Conservation (phyloP, 2,329 filamentous ascomycete genomes). For the Penicillium hesseltinei region DNA sequence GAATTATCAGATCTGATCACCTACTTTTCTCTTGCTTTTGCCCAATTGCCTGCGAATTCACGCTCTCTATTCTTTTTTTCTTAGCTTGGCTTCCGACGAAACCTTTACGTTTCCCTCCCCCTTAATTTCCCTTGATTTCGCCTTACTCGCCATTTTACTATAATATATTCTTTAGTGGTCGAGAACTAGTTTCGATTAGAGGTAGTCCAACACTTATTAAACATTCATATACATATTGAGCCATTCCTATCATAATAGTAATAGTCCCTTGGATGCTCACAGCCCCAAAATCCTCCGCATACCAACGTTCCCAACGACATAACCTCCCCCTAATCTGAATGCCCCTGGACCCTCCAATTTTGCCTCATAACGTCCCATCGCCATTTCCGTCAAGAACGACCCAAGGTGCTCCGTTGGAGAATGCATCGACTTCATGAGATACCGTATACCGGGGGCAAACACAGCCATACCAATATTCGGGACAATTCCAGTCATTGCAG, state of each 20-base stretch:
- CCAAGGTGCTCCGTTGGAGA: slow-evolving; percentile 51
- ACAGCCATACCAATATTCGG: slow-evolving; percentile 24
- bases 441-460: slow-evolving; percentile 20
- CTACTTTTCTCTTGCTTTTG: too few relatives aligned
- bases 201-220: background rate
- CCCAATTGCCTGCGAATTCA: too few relatives aligned
- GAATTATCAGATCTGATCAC: too few relatives aligned
- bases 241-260: background rate
- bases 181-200: too few relatives aligned
- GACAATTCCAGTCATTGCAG: slow-evolving; percentile 27
- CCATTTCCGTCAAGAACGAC: slow-evolving; percentile 49
- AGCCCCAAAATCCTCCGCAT: slow-evolving; percentile 18
- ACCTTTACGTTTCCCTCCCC: too few relatives aligned
- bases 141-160: too few relatives aligned
- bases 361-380: slow-evolving; percentile 25
- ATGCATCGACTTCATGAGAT: slow-evolving; percentile 15
- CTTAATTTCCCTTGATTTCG: too few relatives aligned
- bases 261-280: background rate
- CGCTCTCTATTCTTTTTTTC: too few relatives aligned
- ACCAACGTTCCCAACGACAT: slow-evolving; percentile 16
- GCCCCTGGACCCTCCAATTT: slow-evolving; percentile 12
- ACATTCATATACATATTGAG: background rate
- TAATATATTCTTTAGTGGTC: too few relatives aligned
- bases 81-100: too few relatives aligned
- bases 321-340: slow-evolving; percentile 17